Evolutionary conservation across 441 rosid species (phyloP).

Genomic region (Dalechampia spathulata): DNA sequence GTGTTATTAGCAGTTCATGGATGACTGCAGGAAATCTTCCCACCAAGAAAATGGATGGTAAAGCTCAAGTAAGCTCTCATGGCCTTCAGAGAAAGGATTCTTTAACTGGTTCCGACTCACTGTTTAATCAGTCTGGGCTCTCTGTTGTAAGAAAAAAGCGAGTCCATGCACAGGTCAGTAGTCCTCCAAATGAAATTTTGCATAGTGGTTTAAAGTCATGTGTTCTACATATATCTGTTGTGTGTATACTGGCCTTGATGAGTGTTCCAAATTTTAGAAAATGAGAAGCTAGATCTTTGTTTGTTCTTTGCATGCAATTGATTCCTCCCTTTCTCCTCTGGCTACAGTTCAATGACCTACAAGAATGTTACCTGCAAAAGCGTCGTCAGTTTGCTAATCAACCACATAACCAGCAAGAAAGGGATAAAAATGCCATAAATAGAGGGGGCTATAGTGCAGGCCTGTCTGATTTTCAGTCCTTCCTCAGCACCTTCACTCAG

Average conservation of each 20-base stretch:
- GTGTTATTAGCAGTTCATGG: conserved; percentile 48
- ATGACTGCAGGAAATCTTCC: conserved; percentile 45
- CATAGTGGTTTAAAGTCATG: background rate
- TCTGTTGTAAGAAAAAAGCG: conserved; percentile 80
- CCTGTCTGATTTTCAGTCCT: conserved; percentile 90
- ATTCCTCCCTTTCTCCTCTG: conserved; percentile 2
- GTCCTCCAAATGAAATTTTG: conserved; percentile 8
- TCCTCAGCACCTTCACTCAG: conserved; percentile 69
- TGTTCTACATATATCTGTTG: background rate
- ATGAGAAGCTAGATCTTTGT: background rate
- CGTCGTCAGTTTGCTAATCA: conserved; percentile 59
- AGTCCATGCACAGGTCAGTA: conserved; percentile 79
- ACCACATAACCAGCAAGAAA: conserved; percentile 46
- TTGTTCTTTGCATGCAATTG: background rate
- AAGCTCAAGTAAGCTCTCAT: conserved; percentile 55
- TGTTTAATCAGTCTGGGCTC: conserved; percentile 62
- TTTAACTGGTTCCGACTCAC: conserved; percentile 61
- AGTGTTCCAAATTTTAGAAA: background rate
- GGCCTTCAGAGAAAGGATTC: conserved; percentile 72
- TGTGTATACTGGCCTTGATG: background rate
- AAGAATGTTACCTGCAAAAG: conserved; percentile 96
- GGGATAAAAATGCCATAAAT: conserved; percentile 52
- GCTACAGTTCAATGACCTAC: conserved; percentile 80
- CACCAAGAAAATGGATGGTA: conserved; percentile 61
- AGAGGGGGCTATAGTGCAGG: conserved; percentile 82